Evolutionary conservation across 139 green algal genomes (phyloP), one percentile per base, ranked within the genome.

Genomic region (Closterium sp.): DNA sequence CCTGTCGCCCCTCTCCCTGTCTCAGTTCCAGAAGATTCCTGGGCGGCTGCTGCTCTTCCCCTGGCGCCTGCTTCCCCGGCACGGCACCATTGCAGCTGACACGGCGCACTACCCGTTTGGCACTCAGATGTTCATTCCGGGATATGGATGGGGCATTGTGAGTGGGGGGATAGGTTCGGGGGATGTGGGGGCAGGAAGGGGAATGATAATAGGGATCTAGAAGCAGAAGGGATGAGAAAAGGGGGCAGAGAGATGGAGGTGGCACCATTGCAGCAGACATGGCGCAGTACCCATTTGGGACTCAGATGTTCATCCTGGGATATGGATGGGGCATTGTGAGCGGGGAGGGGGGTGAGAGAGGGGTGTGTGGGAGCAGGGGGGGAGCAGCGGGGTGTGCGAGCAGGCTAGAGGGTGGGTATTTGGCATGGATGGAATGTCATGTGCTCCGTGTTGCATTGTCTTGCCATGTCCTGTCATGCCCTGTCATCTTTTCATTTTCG

Each of bases 231-330:
- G 38, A 50, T 50, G 4, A 50, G 38, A 50, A n/a, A n/a, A n/a
- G n/a, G 38, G 38, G 7, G 38, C 11, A 13, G 38, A 4, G 9
- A 50, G 38, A 50, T 9, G 38, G 7, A 13, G 38, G 38, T 1
- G 95, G 95, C 19, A 96, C 95, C 29, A 95, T 96, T 31, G 95
- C 95, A 21, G 95, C 95, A 5, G 95, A 96, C 89, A 96, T 94
- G n/a, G n/a, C 22, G 11, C 38, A 95, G 70, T 96, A 93, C 45
- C 89, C 94, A 9, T 95, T 96, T 89, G 95, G 95, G n/a, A 95
- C 95, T 22, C 91, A 92, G 2, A 95, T 96, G 92, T 92, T 92
- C 73, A 92, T 96, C 24, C 92, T 89, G 6, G 95, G 95, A 27
- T 95, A 92, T 31, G 95, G 95, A 21, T 96, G 95, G 95, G 95